These are phyloP conservation scores for Theileria luwenshuni DNA, from an alignment of 169 alveolate genomes.

Conservation along the genomic window DNA sequence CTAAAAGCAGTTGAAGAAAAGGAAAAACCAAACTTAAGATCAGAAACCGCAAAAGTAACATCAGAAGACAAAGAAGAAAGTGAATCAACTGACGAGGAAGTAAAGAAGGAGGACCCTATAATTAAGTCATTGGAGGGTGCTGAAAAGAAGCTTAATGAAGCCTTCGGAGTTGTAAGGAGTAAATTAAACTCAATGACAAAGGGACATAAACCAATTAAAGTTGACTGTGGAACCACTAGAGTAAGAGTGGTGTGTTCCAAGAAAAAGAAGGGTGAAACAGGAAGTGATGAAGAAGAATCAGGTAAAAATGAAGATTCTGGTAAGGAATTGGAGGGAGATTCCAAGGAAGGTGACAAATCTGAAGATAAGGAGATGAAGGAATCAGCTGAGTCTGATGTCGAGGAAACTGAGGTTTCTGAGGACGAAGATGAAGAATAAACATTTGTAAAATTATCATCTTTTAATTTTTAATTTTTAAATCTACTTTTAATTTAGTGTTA, in stretches of 20 bases:
- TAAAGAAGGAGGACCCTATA: slow-evolving; percentile 18
- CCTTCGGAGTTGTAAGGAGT: slow-evolving; percentile 25
- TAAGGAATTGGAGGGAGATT: background rate
- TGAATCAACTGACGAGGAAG: background rate
- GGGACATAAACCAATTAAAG: slow-evolving; percentile 24
- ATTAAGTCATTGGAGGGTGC: slow-evolving; percentile 20
- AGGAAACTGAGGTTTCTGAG: background rate
- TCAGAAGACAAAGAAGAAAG: background rate
- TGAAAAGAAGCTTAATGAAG: slow-evolving; percentile 14
- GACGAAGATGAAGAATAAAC: background rate
- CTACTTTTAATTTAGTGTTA: background rate
- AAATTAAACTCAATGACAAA: background rate
- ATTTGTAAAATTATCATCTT: background rate
- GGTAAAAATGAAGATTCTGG: background rate
- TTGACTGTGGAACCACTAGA: slow-evolving; percentile 39
- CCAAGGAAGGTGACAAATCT: slow-evolving; percentile 4
- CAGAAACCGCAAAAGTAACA: background rate
- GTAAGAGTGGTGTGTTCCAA: slow-evolving; percentile 25
- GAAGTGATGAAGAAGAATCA: slow-evolving; percentile 5
- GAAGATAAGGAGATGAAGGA: slow-evolving; percentile 19
- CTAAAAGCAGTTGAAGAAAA: background rate
- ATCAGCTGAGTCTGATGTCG: no score
- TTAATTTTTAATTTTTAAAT: background rate
- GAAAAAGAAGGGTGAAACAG: background rate
- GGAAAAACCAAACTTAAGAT: slow-evolving; percentile 9